Base-by-base conservation (phyloP, 1,284 basidiomycete species). In the Trichosporon faecale region DNA sequence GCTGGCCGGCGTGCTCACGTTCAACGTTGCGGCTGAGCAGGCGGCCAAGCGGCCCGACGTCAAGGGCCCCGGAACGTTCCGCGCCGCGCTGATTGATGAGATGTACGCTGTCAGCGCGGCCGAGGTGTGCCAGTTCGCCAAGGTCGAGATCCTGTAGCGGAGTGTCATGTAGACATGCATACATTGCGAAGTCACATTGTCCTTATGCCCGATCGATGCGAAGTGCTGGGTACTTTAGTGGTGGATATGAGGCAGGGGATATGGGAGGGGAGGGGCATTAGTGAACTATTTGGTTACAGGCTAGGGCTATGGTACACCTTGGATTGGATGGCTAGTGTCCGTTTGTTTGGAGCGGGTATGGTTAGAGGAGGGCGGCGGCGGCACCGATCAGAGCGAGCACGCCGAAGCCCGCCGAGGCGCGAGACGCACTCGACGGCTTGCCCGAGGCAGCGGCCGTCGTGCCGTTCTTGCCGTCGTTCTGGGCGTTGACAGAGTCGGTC, bases 51-150 rank as follows among this genome's bases (percentile, higher is more conserved):
- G 89, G 61, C 77, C 84, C 1, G 88, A 91, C 70, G 92, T 96
- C 27, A 86, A 85, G 65, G 95, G 95, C 0, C 91, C 93, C 3
- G 94, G 93, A 55, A 92, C 93, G 0, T 97, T 98, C 85, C 84
- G 96, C 25, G 87, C 92, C 21, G 93, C 91, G 0, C 85, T 98
- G 67, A 91, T 98, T 46, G 95, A 98, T 78, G 90, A 90, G 76
- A 84, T 96, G 63, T 90, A 88, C 76, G 83, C 85, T 14, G 82
- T 95, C 68, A 88, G 86, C 6, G 85, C 89, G 0, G 87, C 89
- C 29, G 86, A 84, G 12, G 76, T 93, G 9, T 76, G 77, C 21
- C 71, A 84, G 57, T 77, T 82, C 25, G 88, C 88, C 2, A 88
- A 87, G 71, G 80, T 93, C 21, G 76, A 81, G 71, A 71, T 82